phyloP scores from a whole-genome alignment of 129 eudicot genomes.

The Heracleum sosnowskyi region DNA sequence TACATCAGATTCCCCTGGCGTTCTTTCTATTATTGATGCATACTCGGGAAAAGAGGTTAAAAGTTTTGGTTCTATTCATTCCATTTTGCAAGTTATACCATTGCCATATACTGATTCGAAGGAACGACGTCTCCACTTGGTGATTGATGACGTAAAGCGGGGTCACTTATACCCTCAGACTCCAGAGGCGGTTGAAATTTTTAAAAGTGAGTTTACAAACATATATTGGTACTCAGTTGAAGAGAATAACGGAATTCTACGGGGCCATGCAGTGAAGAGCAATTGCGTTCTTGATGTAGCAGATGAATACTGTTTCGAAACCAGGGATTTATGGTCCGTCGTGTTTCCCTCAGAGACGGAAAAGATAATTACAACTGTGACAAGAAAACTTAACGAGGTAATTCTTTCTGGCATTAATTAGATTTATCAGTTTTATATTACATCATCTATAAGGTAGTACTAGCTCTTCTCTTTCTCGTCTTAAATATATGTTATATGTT shows the following conservation, averaged over 20 bases:
- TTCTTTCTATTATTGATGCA: slow-evolving; percentile 67
- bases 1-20: slow-evolving; percentile 45
- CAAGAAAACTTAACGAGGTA: slow-evolving; percentile 81
- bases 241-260: slow-evolving; percentile 46
- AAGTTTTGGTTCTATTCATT: slow-evolving; percentile 37
- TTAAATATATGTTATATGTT: not conserved
- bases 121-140: slow-evolving; percentile 73
- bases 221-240: slow-evolving; percentile 91
- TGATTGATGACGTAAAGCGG: slow-evolving; percentile 52
- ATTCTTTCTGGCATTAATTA: not conserved
- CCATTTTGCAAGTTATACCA: slow-evolving; percentile 65
- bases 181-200: slow-evolving; percentile 63
- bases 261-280: slow-evolving; percentile 60
- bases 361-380: slow-evolving; percentile 67
- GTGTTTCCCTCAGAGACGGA: slow-evolving; percentile 85
- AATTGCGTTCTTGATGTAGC: slow-evolving; percentile 35
- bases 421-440: not conserved
- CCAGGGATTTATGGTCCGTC: slow-evolving; percentile 81
- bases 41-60: slow-evolving; percentile 69
- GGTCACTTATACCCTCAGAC: slow-evolving; percentile 80
- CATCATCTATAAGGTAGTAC: not conserved
- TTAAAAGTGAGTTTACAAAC: slow-evolving; percentile 58
- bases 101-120: slow-evolving; percentile 74
- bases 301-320: slow-evolving; percentile 55
- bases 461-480: not conserved